These are phyloP conservation scores for Saitozyma sp. DNA, from an alignment of 768 basidiomycete genomes.

Conservation along the genomic window DNA sequence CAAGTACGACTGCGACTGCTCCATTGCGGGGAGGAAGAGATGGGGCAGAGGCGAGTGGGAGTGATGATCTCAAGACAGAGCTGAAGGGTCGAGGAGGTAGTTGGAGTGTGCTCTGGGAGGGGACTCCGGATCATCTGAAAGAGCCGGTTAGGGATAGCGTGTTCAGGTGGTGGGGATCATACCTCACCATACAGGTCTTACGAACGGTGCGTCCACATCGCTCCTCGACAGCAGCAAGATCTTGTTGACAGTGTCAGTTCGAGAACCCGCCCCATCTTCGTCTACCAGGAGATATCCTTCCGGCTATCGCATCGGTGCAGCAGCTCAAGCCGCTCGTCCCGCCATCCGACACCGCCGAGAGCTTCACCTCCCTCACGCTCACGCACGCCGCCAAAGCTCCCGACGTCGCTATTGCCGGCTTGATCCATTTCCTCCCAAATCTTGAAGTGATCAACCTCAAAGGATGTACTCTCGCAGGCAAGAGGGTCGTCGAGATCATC, in stretches of 20 bases:
- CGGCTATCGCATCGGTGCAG: conserved; percentile 19
- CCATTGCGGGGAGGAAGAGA: no score
- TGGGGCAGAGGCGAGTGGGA: no score
- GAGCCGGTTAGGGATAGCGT: conserved; percentile 28
- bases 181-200: conserved; percentile 26
- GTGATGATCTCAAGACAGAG: no score
- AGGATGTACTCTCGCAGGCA: conserved; percentile 26
- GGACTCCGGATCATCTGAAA: conserved; percentile 33
- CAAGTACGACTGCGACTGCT: conserved; percentile 17
- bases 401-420: conserved; percentile 32
- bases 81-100: no score
- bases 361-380: conserved; percentile 21
- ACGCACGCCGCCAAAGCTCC: conserved; percentile 23
- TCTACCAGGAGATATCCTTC: conserved; percentile 25
- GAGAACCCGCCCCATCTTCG: conserved; percentile 21
- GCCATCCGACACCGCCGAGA: background rate
- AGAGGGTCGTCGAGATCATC: conserved; percentile 19
- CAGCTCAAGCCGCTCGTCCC: conserved; percentile 28
- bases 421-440: conserved; percentile 31
- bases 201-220: conserved; percentile 23
- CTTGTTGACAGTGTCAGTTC: conserved; percentile 12
- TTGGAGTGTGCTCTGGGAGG: conserved; percentile 9
- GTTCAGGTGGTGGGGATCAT: conserved; percentile 28
- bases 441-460: conserved; percentile 35
- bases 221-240: background rate